Conservation (phyloP, 2,329 filamentous ascomycete species). For the Curvularia eragrostidis region DNA sequence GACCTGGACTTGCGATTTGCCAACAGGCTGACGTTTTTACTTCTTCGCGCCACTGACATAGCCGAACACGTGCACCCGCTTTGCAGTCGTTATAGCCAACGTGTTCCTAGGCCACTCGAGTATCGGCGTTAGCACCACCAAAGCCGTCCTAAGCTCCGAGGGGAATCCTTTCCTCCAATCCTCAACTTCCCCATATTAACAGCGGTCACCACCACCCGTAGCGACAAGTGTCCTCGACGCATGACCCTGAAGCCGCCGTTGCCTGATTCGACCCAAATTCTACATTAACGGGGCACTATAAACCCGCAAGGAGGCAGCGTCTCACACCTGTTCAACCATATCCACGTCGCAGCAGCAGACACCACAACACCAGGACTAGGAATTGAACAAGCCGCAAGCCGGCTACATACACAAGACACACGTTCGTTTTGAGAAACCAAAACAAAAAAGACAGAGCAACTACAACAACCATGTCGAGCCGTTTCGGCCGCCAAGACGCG, state of each 20-base stretch:
- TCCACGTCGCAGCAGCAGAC: neutral
- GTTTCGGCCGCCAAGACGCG: constrained; percentile 38
- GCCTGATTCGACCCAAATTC: neutral
- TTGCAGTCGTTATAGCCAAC: constrained; percentile 2
- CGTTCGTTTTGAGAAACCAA: no score
- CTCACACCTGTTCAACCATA: neutral
- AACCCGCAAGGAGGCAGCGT: neutral
- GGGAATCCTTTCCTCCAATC: neutral
- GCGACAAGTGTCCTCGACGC: neutral
- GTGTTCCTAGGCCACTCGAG: constrained; percentile 8
- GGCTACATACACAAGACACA: no score
- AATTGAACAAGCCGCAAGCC: no score
- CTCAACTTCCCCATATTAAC: neutral
- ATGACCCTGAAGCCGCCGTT: neutral
- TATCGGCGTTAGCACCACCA: constrained; percentile 12
- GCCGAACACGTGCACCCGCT: constrained; percentile 2
- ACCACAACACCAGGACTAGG: neutral
- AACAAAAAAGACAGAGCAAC: neutral
- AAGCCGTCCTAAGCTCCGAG: constrained; percentile 14
- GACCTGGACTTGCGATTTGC: neutral
- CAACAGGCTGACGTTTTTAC: neutral
- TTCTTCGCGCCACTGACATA: neutral
- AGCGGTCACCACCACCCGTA: neutral
- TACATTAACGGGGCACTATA: neutral
- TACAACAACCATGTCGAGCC: constrained; percentile 29